A percentile compares a stretch with the other conserved stretches of the same genome.
Conservation (phyloP, 495 filamentous ascomycete genomes). For the Talaromyces wortmannii region DNA sequence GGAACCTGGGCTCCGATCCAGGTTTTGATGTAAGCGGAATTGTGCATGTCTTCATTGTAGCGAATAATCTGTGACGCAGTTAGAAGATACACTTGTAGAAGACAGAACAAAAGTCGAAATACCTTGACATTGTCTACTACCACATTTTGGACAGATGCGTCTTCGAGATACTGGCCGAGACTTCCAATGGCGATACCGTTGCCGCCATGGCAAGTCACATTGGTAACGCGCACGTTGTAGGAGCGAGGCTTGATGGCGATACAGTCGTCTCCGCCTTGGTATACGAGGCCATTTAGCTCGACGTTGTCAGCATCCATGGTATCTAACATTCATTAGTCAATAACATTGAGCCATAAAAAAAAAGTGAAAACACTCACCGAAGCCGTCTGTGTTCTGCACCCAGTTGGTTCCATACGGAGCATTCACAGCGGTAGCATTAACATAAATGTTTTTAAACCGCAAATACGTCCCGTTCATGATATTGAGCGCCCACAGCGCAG, state of each 20-base stretch:
- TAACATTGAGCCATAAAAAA: not conserved
- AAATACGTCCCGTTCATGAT: slow-evolving; percentile 56
- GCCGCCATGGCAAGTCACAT: slow-evolving; percentile 45
- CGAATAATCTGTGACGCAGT: slow-evolving; percentile 20
- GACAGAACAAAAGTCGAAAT: not conserved
- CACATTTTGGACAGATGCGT: slow-evolving; percentile 42
- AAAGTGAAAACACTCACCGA: slow-evolving; percentile 20
- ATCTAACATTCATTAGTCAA: slow-evolving; percentile 14
- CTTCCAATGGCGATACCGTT: slow-evolving; percentile 53
- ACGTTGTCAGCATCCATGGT: slow-evolving; percentile 51
- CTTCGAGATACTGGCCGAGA: slow-evolving; percentile 52
- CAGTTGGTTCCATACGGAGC: slow-evolving; percentile 47
- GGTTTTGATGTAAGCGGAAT: slow-evolving; percentile 51
- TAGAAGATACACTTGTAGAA: not conserved
- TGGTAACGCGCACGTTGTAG: slow-evolving; percentile 43
- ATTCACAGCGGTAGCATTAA: slow-evolving; percentile 41
- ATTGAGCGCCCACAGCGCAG: slow-evolving; percentile 48
- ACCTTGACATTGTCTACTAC: slow-evolving; percentile 35
- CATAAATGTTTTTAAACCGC: slow-evolving; percentile 42
- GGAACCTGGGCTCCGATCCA: slow-evolving; percentile 44
- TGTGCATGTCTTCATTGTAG: slow-evolving; percentile 42
- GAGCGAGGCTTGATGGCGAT: slow-evolving; percentile 52
- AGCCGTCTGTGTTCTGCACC: slow-evolving; percentile 55
- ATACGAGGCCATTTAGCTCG: slow-evolving; percentile 44
- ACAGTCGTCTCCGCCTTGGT: slow-evolving; percentile 54